phyloP scores from a whole-genome alignment of 805 yeast genomes.

The Metschnikowia cubensis region DNA sequence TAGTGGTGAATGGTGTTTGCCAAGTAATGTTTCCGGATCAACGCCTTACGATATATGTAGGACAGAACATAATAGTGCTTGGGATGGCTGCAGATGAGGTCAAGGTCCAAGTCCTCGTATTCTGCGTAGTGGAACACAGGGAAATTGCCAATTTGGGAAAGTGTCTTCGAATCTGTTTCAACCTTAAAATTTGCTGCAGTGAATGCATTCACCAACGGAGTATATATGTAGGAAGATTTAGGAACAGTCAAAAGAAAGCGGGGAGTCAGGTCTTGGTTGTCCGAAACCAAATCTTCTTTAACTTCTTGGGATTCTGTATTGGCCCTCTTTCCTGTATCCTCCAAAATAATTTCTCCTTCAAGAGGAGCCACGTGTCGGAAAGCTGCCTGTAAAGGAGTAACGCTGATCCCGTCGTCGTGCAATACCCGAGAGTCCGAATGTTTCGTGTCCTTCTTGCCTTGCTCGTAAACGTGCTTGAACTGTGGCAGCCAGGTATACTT shows the following conservation, averaged over 20 bases:
- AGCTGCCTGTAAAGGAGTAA: conserved; percentile 58
- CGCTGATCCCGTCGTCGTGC: conserved; percentile 56
- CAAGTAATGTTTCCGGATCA: conserved; percentile 85
- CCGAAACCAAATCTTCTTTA: background rate
- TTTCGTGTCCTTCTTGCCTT: conserved; percentile 35
- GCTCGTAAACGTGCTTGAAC: conserved; percentile 60
- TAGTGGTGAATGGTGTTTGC: conserved; percentile 79
- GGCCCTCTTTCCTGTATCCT: conserved; percentile 1
- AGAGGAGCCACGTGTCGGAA: conserved; percentile 53
- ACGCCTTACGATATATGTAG: conserved; percentile 82
- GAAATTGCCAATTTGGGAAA: conserved; percentile 14
- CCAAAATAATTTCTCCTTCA: conserved; percentile 55
- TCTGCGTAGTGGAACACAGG: conserved; percentile 78
- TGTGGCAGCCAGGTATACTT: conserved; percentile 80
- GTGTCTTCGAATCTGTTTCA: conserved; percentile 20
- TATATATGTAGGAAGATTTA: conserved; percentile 35
- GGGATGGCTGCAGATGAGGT: conserved; percentile 44
- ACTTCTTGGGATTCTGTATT: background rate
- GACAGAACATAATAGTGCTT: conserved; percentile 64
- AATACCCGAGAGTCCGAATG: conserved; percentile 71
- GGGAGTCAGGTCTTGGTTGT: background rate
- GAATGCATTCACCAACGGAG: conserved; percentile 41
- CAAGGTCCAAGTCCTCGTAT: conserved; percentile 84
- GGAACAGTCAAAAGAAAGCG: conserved; percentile 38
- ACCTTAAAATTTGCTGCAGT: conserved; percentile 24